Conservation (phyloP, 2,329 filamentous ascomycete species). For the Colletotrichum aenigma region DNA sequence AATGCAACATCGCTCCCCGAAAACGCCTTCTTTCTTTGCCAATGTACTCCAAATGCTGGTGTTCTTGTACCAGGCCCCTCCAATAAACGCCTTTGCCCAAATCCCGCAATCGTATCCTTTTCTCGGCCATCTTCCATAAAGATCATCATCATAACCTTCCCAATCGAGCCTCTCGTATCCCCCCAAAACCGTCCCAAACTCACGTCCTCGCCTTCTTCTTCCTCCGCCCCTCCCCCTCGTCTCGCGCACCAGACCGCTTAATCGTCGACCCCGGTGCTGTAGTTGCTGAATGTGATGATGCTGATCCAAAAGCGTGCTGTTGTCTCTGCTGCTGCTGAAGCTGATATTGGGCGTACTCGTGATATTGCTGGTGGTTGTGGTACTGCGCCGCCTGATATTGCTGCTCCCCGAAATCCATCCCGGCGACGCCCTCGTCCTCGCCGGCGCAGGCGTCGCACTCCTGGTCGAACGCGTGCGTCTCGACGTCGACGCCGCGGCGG, state of each 20-base stretch:
- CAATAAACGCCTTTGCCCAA: constrained; percentile 9
- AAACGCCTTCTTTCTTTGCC: not conserved
- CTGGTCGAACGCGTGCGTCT: constrained; percentile 51
- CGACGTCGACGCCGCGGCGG: constrained; percentile 40
- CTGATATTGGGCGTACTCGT: not conserved
- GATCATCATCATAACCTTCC: not conserved
- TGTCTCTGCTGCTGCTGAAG: not conserved
- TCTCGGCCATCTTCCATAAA: not conserved
- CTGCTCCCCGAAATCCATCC: constrained; percentile 36
- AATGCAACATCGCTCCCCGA: not conserved
- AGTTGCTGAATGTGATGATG: not conserved
- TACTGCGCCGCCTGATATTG: not conserved
- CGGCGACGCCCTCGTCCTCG: constrained; percentile 46
- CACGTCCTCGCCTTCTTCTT: constrained; percentile 16
- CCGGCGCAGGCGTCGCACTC: constrained; percentile 50
- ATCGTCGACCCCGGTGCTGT: not conserved
- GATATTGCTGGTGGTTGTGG: not conserved
- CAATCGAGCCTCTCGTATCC: not conserved
- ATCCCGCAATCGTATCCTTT: not conserved
- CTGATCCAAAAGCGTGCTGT: not conserved
- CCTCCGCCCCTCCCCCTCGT: not conserved
- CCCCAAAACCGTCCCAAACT: not conserved
- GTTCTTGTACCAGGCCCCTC: not conserved
- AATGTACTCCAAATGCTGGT: not conserved
- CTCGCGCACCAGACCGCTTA: not conserved